Base-by-base conservation (phyloP, 345 rosid species). In the Heritiera littoralis region DNA sequence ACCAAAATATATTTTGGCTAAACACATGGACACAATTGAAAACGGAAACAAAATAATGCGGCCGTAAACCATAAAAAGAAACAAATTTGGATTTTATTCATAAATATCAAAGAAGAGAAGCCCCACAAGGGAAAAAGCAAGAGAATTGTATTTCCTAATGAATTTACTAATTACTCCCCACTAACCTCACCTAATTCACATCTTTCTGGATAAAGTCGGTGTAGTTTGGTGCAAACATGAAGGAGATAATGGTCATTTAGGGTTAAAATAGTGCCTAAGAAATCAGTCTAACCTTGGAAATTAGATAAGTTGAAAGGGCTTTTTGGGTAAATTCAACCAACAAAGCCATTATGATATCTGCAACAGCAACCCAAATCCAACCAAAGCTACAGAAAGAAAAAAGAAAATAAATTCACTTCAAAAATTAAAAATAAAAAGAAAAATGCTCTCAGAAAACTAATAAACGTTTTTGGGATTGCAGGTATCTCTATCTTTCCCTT, bases 281-380 rank as follows among this genome's bases (percentile, higher is more conserved):
- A 49, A 28, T 63, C 9, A 18, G n/a, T 35, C 70, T 6, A 14
- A 2, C 3, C 9, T 23, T 51, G 78, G 3, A 74, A 80, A 80
- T 84, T 80, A 41, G 59, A 65, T n/a, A 73, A 75, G 51, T 6
- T 63, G 0, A 0, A 18, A 70, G 84, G 81, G 75, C 63, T n/a
- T 78, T 52, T 18, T 75, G 1, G 35, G 81, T 70, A 80, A 84
- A 78, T 78, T 69, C 43, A 46, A 56, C 56, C 48, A 74, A 59
- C 60, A 43, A 51, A 77, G 83, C 55, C 67, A 83, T 74, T 66
- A 74, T 80, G 69, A 77, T 78, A 80, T 84, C 86, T 78, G 81
- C 84, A 81, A 13, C 80, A 55, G 84, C 86, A 70, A 63, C 59
- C 63, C 82, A 58, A 81, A 64, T 78, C 84, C 78, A 84, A 77